phyloP scores from a whole-genome alignment of 768 basidiomycete species.

The Naganishia antarctica region DNA sequence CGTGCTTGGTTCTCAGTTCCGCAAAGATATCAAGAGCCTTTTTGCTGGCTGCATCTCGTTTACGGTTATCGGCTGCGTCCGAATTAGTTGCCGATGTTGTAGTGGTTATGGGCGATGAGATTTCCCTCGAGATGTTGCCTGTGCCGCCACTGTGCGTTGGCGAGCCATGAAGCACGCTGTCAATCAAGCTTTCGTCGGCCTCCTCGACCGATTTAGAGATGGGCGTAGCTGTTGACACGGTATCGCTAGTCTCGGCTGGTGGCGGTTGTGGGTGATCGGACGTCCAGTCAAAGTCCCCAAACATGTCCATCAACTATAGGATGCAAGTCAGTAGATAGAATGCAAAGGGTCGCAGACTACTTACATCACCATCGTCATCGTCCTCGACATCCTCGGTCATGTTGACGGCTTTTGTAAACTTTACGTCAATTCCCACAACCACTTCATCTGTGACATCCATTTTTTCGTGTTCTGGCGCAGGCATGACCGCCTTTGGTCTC shows the following conservation, averaged over 20 bases:
- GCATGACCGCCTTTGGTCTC: neutral
- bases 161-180: neutral
- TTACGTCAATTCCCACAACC: neutral
- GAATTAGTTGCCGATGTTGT: neutral
- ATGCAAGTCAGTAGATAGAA: too few species aligned
- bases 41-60: neutral
- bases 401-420: neutral
- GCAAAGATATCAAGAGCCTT: constrained; percentile 17
- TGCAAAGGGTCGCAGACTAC: too few species aligned
- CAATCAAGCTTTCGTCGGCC: constrained; percentile 2
- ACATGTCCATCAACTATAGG: constrained; percentile 12
- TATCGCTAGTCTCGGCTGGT: neutral
- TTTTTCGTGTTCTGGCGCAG: neutral
- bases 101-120: neutral
- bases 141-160: neutral
- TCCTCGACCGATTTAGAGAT: neutral
- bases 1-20: constrained; percentile 5
- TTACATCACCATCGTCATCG: neutral
- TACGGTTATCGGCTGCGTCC: neutral
- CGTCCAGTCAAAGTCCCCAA: constrained; percentile 18
- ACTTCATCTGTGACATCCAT: neutral
- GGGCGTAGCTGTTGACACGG: neutral
- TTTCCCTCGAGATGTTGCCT: neutral
- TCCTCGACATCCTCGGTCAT: neutral
- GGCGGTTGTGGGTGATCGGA: neutral